phyloP scores from a whole-genome alignment of 768 basidiomycete species.

The Mrakia gelida region DNA sequence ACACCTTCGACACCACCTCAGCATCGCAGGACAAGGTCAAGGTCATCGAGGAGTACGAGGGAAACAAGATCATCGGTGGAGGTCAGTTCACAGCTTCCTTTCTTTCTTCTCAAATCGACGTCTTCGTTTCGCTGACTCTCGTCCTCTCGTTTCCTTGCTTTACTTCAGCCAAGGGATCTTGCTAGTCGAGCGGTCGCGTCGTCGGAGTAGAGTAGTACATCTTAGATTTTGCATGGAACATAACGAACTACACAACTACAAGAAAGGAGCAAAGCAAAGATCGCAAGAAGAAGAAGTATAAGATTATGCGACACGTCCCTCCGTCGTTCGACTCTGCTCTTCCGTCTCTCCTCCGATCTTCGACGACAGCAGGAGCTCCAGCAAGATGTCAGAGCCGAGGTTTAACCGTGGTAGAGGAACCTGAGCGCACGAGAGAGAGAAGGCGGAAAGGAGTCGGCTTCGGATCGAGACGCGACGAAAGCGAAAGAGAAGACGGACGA shows the following conservation, averaged over 20 bases:
- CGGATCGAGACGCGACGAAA: neutral
- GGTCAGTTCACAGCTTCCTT: constrained; percentile 2
- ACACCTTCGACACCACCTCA: constrained; percentile 39
- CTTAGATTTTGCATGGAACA: too few relatives aligned
- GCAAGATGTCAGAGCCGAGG: too few relatives aligned
- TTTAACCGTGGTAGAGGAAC: constrained; percentile 19
- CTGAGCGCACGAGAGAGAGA: neutral
- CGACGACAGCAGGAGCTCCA: too few relatives aligned
- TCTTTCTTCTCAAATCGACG: neutral
- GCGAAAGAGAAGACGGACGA: neutral
- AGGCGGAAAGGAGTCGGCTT: neutral
- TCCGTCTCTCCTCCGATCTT: too few relatives aligned
- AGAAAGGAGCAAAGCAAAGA: neutral
- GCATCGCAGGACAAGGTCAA: constrained; percentile 42
- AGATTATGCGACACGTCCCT: too few relatives aligned
- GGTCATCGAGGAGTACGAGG: constrained; percentile 41
- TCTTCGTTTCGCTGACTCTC: neutral
- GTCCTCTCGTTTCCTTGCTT: neutral
- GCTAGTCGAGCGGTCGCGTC: neutral
- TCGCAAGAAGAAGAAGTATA: too few relatives aligned
- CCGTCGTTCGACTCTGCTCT: too few relatives aligned
- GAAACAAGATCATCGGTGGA: constrained; percentile 24
- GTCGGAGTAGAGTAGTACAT: too few relatives aligned
- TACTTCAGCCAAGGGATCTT: constrained; percentile 14
- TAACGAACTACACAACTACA: neutral